A percentile compares a stretch with the other conserved stretches of the same genome.
phyloP scores from a whole-genome alignment of 2,329 filamentous ascomycete species.

The Cercospora berteroae region DNA sequence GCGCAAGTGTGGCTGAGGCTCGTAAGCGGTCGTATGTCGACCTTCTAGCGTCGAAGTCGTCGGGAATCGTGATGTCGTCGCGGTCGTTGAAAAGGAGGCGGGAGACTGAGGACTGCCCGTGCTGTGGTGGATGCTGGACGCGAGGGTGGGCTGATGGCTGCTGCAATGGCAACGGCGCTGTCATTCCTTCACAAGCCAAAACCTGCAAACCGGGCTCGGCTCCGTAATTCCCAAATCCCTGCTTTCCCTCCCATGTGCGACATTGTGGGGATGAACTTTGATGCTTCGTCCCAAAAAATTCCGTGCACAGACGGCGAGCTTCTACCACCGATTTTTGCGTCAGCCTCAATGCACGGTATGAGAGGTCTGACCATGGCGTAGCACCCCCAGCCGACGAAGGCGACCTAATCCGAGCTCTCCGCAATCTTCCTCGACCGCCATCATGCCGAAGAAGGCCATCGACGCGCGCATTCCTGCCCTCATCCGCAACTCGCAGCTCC shows the following conservation, averaged over 20 bases:
- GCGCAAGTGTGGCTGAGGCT: neutral
- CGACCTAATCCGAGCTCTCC: neutral
- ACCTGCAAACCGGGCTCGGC: neutral
- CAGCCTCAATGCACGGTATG: neutral
- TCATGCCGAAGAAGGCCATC: constrained; percentile 59
- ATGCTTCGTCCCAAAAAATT: neutral
- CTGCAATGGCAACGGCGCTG: neutral
- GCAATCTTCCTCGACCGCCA: constrained; percentile 3
- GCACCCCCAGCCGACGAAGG: neutral
- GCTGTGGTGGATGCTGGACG: neutral
- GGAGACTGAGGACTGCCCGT: neutral
- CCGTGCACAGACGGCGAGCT: neutral
- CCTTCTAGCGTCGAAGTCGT: neutral
- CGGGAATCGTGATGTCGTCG: neutral
- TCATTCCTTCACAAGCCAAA: neutral
- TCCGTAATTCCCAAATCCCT: neutral
- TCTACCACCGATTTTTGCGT: neutral
- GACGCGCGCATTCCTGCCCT: constrained; percentile 88
- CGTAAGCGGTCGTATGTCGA: neutral
- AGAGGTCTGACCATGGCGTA: neutral
- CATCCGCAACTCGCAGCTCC: constrained; percentile 85
- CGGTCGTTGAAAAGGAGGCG: neutral
- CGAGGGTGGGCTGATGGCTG: neutral
- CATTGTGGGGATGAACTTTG: neutral
- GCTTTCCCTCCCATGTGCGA: neutral